Percentiles rank a stretch among this genome's conserved stretches.
phyloP scores from a whole-genome alignment of 805 yeast genomes.

The Saturnispora besseyi region DNA sequence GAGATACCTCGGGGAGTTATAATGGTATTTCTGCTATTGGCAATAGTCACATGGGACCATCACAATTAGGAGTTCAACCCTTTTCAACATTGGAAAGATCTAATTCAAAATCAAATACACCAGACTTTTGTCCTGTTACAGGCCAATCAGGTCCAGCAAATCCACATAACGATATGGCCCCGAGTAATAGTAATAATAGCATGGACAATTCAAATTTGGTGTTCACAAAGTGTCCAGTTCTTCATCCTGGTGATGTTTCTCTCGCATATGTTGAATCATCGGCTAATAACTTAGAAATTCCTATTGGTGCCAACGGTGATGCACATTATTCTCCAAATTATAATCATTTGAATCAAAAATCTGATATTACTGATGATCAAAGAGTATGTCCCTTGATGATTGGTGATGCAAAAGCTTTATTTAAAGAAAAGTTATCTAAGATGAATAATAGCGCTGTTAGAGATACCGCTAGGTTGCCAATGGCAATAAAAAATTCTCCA shows the following conservation, averaged over 20 bases:
- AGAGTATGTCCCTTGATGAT: conserved; percentile 40
- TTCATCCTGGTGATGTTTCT: conserved; percentile 19
- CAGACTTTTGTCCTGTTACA: background rate
- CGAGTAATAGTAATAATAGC: background rate
- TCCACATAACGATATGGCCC: background rate
- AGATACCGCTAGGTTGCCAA: conserved; percentile 14
- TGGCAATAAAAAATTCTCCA: conserved; percentile 4
- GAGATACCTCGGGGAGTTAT: background rate
- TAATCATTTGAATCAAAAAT: background rate
- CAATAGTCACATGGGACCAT: background rate
- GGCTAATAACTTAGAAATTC: conserved; percentile 1
- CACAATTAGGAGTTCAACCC: background rate
- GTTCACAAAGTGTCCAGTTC: conserved; percentile 23
- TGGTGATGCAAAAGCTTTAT: conserved; percentile 33
- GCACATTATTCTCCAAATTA: background rate
- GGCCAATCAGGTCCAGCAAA: background rate
- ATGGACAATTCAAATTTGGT: conserved; percentile 6
- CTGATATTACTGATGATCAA: conserved; percentile 26
- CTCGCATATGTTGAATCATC: background rate
- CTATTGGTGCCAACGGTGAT: conserved; percentile 1
- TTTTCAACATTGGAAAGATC: background rate
- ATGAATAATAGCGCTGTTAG: conserved; percentile 26
- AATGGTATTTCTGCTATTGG: background rate
- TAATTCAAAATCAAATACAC: background rate
- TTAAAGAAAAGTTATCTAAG: conserved; percentile 28